Evolutionary conservation across 805 yeast genomes (phyloP), one percentile per base, ranked within the genome.

Genomic region (Metschnikowia vanudenii): DNA sequence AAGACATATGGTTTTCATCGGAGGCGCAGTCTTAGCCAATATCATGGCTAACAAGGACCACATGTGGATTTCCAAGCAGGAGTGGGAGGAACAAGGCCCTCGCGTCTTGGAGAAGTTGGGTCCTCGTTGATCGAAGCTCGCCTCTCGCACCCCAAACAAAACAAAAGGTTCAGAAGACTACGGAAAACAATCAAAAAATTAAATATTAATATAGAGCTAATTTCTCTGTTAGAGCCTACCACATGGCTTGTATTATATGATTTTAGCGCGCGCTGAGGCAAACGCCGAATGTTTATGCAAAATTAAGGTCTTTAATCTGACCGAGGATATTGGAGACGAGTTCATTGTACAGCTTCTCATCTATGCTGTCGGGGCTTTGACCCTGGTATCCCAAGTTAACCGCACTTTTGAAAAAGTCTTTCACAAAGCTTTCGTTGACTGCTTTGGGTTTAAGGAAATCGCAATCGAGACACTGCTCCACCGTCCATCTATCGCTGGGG

Each of bases 1-100:
- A 76, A 86, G 91, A 66, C 97, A 94, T 68, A 92, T 94, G 97
- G 99, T 94, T 30, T 94, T 94, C 69, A 84, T 92, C 56, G 99
- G 99, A 58, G 99, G 99, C 59, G 98, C 98, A 4, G 98, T 94
- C 17, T 77, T 94, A 63, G 98, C 99, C 29, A 89, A 87, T 63
- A 92, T 94, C 57, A 94, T 94, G 98, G 96, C 96, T 39, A 97
- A 91, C 66, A 94, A 92, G 68, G 97, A 91, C 56, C 97, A 91
- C 62, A 88, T 94, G 96, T 94, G 99, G 99, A 81, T 94, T 56
- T 76, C 88, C 44, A 91, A 87, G 65, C 89, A 86, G 64, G 99
- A 94, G 71, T 94, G 98, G 98, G 94, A 89, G 65, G 99, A 94
- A 73, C 89, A 86, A 62, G 99, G 99, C 28, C 80, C 96, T 36